Conservation (phyloP, 345 rosid species). For the Acer yangbiense region DNA sequence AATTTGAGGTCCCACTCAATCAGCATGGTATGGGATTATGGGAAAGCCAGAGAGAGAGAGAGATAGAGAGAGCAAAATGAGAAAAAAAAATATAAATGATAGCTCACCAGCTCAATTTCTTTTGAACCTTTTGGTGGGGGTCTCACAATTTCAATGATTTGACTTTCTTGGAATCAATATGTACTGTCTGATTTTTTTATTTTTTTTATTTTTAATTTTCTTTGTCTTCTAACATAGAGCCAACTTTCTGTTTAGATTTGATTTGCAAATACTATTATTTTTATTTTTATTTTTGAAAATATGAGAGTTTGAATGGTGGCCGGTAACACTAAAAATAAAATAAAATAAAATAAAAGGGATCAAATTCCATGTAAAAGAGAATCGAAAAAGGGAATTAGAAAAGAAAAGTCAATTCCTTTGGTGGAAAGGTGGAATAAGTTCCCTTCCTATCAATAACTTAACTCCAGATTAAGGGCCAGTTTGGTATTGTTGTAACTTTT, state of each 20-base stretch:
- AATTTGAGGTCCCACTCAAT: slow-evolving; percentile 20
- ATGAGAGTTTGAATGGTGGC: background rate
- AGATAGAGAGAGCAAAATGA: background rate
- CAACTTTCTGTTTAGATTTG: background rate
- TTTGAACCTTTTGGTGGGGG: slow-evolving; percentile 8
- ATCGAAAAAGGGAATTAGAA: too few relatives aligned
- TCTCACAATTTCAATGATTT: background rate
- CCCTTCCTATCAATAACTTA: too few relatives aligned
- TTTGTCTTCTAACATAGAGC: too few relatives aligned
- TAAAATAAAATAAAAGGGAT: too few relatives aligned
- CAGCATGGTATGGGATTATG: background rate
- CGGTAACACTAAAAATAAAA: too few relatives aligned
- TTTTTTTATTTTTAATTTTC: background rate
- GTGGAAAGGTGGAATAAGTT: too few relatives aligned
- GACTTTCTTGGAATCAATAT: slow-evolving; percentile 5
- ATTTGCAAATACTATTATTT: background rate
- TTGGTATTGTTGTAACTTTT: too few relatives aligned
- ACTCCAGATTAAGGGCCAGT: too few relatives aligned
- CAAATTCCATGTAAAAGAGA: too few relatives aligned
- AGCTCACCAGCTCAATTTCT: slow-evolving; percentile 14
- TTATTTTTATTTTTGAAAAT: background rate
- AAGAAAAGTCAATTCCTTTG: too few relatives aligned
- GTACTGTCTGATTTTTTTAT: background rate
- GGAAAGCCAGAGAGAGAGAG: background rate
- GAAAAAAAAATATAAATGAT: background rate